Base-by-base conservation (phyloP, 2,329 filamentous ascomycete genomes). In the Exophiala sp. region DNA sequence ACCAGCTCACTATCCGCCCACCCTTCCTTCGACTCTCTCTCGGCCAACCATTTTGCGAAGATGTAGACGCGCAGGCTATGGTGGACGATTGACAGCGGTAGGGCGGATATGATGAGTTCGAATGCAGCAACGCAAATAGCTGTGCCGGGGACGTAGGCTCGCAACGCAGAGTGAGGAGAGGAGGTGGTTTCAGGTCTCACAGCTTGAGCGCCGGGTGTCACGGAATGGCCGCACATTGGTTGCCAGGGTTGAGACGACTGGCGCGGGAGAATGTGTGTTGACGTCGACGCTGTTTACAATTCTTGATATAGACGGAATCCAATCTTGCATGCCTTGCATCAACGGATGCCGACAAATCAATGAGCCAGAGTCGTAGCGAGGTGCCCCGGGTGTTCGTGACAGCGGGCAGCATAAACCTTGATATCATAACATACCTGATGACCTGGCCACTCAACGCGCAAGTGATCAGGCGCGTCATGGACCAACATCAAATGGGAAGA, bases 191-290 rank as follows among this genome's bases (percentile, higher is more conserved):
- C 53, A 53, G 53, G 46, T 55, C 21, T 45, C 48, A 48, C 53
- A 30, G 42, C 42, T 8, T 38, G 29, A 21, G 40, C n/a, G 45
- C 35, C 48, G 48, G 48, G 11, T 21, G 41, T 37, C 4, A 76
- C 83, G 1, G 88, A 95, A 47, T 87, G 95, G 62, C 85, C 86
- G 1, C 91, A 89, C 70, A 95, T 95, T 38, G 52, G 44, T 35
- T 45, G 41, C 13, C 32, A 38, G 40, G 43, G 22, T 29, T 32
- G 29, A 32, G 29, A 32, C 38, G 19, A n/a, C 13, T 41, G 19
- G 22, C 5, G 16, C 1, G 40, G 19, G 24, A 19, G 40, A 19
- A 30, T 43, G 46, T 48, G 27, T 19, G 18, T 38, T 48, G 39
- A 48, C 29, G 29, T 43, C 35, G 35, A 40, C 22, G 3, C 7